A percentile compares a stretch with the other conserved stretches of the same genome.
Evolutionary conservation across 495 filamentous ascomycete species (phyloP).

Genomic region (Polyplosphaeria fusca): DNA sequence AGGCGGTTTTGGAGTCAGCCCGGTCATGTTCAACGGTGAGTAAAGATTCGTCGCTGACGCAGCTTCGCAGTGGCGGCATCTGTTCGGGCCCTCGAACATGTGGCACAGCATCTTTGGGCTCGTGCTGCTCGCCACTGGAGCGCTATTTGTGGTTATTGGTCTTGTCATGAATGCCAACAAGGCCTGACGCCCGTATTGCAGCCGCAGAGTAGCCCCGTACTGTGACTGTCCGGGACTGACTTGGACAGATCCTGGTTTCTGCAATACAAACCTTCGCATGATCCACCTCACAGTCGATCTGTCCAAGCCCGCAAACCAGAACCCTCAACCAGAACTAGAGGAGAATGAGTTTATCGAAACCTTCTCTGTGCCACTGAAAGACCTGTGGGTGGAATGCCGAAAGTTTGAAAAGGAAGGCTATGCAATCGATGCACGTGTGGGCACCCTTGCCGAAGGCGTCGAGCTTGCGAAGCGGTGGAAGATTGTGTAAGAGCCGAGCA

Average conservation of each 20-base stretch:
- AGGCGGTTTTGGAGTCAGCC: constrained; percentile 49
- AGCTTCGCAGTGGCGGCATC: neutral
- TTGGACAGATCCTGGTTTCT: constrained; percentile 73
- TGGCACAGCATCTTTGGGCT: neutral
- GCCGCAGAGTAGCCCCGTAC: no score
- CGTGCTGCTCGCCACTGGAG: neutral
- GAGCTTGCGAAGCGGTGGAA: constrained; percentile 68
- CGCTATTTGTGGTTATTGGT: neutral
- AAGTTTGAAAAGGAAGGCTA: constrained; percentile 69
- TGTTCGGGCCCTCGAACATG: neutral
- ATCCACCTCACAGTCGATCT: constrained; percentile 79
- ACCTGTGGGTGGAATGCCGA: constrained; percentile 65
- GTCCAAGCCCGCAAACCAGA: constrained; percentile 63
- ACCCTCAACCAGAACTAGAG: constrained; percentile 71
- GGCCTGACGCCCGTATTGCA: constrained; percentile 84
- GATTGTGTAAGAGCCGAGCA: constrained; percentile 38
- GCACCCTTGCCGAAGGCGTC: constrained; percentile 80
- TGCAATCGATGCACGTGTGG: constrained; percentile 82
- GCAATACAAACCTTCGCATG: constrained; percentile 83
- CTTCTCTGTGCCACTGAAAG: constrained; percentile 65
- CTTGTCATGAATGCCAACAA: constrained; percentile 33
- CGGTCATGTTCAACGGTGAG: constrained; percentile 81
- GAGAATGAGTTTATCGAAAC: constrained; percentile 90
- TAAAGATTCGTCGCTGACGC: neutral
- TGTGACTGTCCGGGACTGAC: no score